Evolutionary conservation across 179 eudicot species (phyloP).

Genomic region (Nepenthes alata): DNA sequence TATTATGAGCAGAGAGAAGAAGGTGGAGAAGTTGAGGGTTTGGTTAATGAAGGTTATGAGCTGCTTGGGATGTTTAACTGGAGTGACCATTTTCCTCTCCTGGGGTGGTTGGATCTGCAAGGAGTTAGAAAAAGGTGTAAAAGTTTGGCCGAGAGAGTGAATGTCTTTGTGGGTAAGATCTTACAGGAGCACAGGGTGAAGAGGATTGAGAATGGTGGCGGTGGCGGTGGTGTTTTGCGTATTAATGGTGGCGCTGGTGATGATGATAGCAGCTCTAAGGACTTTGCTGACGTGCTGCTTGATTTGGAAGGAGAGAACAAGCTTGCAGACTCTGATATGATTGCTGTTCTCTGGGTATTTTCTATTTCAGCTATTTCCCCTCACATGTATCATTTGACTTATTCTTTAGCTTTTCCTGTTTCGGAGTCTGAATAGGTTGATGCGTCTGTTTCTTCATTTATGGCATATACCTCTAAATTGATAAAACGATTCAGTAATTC

Average conservation of each 20-base stretch:
- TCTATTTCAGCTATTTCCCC: too few species aligned
- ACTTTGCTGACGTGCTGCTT: slow-evolving; percentile 82
- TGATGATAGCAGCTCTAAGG: slow-evolving; percentile 25
- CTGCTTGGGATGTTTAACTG: slow-evolving; percentile 65
- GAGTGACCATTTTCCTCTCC: slow-evolving; percentile 73
- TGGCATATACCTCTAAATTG: too few species aligned
- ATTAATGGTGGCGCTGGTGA: neutral
- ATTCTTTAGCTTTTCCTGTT: too few species aligned
- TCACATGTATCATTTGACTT: too few species aligned
- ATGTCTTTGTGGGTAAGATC: slow-evolving; percentile 50
- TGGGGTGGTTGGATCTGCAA: slow-evolving; percentile 64
- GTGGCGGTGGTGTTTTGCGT: neutral
- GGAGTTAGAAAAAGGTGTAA: slow-evolving; percentile 63
- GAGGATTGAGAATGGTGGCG: slow-evolving; percentile 5
- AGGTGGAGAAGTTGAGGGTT: slow-evolving; percentile 25
- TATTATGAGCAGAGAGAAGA: slow-evolving; percentile 16
- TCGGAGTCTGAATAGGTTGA: too few species aligned
- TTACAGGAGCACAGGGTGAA: slow-evolving; percentile 42
- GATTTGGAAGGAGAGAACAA: slow-evolving; percentile 42
- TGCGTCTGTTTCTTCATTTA: too few species aligned
- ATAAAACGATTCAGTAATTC: too few species aligned
- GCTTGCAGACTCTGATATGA: slow-evolving; percentile 59
- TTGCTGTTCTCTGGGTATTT: slow-evolving; percentile 90
- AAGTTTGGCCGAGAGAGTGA: slow-evolving; percentile 36
- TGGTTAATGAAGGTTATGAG: slow-evolving; percentile 81